Base-by-base conservation (phyloP, 148 eudicot species). In the Persicaria tinctoria region DNA sequence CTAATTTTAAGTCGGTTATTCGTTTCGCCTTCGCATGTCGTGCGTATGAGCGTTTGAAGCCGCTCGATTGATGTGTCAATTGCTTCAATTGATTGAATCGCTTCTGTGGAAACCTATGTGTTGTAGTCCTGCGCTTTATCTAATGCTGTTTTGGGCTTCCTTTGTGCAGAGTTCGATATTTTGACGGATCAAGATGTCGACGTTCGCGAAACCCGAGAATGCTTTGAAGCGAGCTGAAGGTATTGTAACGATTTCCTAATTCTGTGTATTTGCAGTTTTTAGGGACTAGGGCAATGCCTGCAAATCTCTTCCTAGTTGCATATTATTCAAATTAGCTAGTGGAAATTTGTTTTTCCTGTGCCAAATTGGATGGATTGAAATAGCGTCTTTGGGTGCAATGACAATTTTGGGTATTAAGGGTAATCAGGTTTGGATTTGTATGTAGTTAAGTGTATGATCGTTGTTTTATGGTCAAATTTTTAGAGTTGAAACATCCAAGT, bases 151-250 rank as follows among this genome's bases (percentile, higher is more conserved):
- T 63, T 66, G 13, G 17, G 5, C 32, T 66, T 66, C 70, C 13
- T 38, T 44, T 44, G 70, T 66, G 70, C 70, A 66, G 70, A 66
- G 9, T 23, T 60, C 41, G 66, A 20, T 46, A 48, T 20, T 70
- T 8, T 68, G 46, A 46, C 51, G 13, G 13, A 46, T 70, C 74
- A 71, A 71, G 54, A 90, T 90, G 96, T 81, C 96, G 68, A 86
- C 84, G 16, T 88, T 83, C 83, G 85, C 88, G 13, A 86, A 85
- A 75, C 96, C 90, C 2, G 96, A 88, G 73, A 90, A 88, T 69
- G 96, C 92, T 54, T 72, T 88, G 78, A 90, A 88, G 86, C 86
- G 96, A 16, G 90, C 92, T 45, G 96, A 88, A 87, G 96, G 96
- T 86, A 51, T 27, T 71, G 17, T 20, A 48, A 38, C 47, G 74